Evolutionary conservation across 495 filamentous ascomycete genomes (phyloP), one percentile per base, ranked within the genome.

Genomic region (Penicillium salamii): DNA sequence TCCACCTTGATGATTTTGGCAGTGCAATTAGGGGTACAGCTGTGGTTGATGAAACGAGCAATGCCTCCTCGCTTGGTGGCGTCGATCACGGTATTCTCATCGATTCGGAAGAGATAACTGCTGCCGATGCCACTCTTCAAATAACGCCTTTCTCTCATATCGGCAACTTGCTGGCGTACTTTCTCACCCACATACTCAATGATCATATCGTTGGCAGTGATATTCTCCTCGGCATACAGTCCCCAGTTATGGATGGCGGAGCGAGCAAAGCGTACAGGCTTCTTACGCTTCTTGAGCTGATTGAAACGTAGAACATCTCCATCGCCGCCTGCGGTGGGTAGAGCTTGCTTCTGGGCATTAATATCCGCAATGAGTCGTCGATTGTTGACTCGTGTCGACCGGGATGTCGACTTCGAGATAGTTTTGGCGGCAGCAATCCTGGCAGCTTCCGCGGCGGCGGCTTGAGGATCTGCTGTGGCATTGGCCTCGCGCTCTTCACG

Each of bases 1-100:
- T 99, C 93, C 24, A 97, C 95, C 69, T 93, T 95, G 74, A 99
- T 99, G 68, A 99, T 99, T 71, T 99, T 99, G 48, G 93, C 93
- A 39, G 93, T 99, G 68, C 93, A 99, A 64, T 97, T 97, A 2
- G 93, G 93, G 62, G 87, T 95, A 69, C 93, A 99, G 67, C 88
- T 92, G 65, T 99, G 93, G 66, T 99, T 99, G 77, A 99, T 99
- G 69, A 99, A 99, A 39, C 93, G 79, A 13, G 93, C 93, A 72
- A 99, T 97, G 15, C 93, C 95, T 26, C 93, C 93, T 69, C 92
- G 88, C 76, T 99, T 99, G 24, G 93, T 98, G 32, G 93, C 93
- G 67, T 99, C 93, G 50, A 99, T 90, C 59, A 99, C 91, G 3
- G 89, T 93, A 59, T 91, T 93, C 66, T 99, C 93, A 63, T 97